Base-by-base conservation (phyloP, 2,329 filamentous ascomycete genomes). In the Tolypocladium album region DNA sequence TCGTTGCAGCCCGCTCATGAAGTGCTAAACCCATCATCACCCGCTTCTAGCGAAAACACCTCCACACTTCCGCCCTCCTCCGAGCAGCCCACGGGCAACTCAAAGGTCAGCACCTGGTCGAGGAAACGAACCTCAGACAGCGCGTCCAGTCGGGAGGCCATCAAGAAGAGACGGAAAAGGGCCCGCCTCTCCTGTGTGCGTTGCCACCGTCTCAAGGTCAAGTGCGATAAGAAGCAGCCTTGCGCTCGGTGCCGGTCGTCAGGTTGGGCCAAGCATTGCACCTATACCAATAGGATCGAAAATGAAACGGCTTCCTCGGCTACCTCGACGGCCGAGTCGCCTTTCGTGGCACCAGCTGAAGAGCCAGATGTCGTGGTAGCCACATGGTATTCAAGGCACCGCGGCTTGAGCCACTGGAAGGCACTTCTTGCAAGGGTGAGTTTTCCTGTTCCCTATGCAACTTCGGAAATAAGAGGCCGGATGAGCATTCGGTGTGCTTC, bases 181-280 rank as follows among this genome's bases (percentile, higher is more conserved):
- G 53, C 57, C 17, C 58, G 62, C 31, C 59, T 62, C 24, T 60
- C 62, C 20, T 63, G 62, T 38, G 56, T 58, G 17, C 50, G 62
- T 1, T 63, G 62, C 17, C 62, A 63, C 40, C 60, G 60, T 3
- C 47, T 58, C 36, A 58, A 58, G 38, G 45, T 58, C 24, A 58
- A 58, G 24, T 58, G 47, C 45, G 62, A 63, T 42, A 62, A 60
- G 57, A 57, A 42, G 39, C 52, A 57, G 36, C 62, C 62, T 34
- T 63, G 62, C 56, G n/a, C 52, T 8, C 52, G 62, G 3, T 62
- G 62, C 42, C 42, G 55, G 6, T 22, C 39, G 9, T 60, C 58
- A 8, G 60, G 62, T 13, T 53, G 58, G 40, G 61, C 22, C 8
- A 38, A 52, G 27, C 56, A 59, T 2, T 63, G 61, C 42, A 58